Evolutionary conservation across 192 early-diverging fungal species (phyloP), one percentile per base, ranked within the genome.

Genomic region (Coemansia sp.): DNA sequence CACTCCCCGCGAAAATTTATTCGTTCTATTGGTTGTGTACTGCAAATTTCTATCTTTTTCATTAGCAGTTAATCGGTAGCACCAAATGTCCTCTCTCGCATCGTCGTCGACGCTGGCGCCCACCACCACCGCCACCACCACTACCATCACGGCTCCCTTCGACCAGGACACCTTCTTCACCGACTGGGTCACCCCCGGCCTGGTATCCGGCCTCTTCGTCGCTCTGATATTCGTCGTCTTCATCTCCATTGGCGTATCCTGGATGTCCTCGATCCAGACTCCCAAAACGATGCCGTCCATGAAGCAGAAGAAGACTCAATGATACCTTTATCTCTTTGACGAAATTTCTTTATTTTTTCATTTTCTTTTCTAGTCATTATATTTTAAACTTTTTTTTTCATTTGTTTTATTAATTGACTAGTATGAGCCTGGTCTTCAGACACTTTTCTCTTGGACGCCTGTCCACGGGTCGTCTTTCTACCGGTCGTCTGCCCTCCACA

Each of bases 181-280:
- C 6, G 64, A 66, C 68, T 78, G 74, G 74, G 74, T 78, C n/a
- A 78, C 74, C 12, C 74, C 74, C 0, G 74, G 74, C n/a, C 68
- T 78, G 15, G 65, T 78, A 30, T 59, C 68, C 6, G 74, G 74
- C 9, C 61, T 78, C 3, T 49, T 78, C 33, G 61, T 78, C 13
- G 64, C 53, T 0, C 22, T 62, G 14, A 22, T 78, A 2, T 78
- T 78, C 57, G 33, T 78, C 27, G 68, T 47, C 3, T 40, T 78
- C 17, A 59, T 78, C 21, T 53, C 61, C 33, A 68, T 77, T 15
- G 74, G 74, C 57, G 33, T 77, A 9, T 77, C 74, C 39, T 77
- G 74, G 74, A 55, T 77, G 54, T 46, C 61, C 3, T 77, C 74
- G 9, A 77, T 77, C 43, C 59, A 77, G 42, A 70, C 74, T 1